Base-by-base conservation (phyloP, 805 yeast genomes). In the Candida parachauliodes region DNA sequence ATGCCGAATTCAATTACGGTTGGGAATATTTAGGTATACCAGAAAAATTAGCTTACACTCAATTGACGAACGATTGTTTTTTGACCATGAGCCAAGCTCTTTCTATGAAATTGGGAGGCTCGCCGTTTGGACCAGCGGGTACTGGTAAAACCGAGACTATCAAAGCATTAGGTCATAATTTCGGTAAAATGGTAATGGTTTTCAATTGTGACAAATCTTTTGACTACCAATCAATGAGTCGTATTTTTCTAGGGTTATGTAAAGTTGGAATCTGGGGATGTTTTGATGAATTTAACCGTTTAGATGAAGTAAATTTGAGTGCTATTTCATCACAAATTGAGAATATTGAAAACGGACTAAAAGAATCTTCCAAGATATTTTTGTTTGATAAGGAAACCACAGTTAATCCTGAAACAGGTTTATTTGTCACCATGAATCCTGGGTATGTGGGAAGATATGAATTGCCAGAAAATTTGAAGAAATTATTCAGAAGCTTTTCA, bases 111-210 rank as follows among this genome's bases (percentile, higher is more conserved):
- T 64, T 79, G 7, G 98, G 98, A n/a, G 95, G 95, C 0, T 83
- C 95, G 1, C 83, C 95, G 1, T 79, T 83, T 57, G 98, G 98
- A 0, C 97, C 98, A 1, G 96, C 98, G 2, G 98, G 98, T 28
- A 91, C 98, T 0, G 98, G 98, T 46, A 91, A 91, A 54, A 91
- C 98, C 0, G 98, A 91, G 54, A 74, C 95, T 0, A 72, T 91
- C 18, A 91, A 91, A 54, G 85, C 95, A 0, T 63, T 89, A 21
- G 96, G 93, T 1, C 78, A 78, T 28, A 77, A 77, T 26, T 61
- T 91, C 6, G 98, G 98, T 6, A 72, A 78, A 41, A 76, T 79
- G 75, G 96, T 88, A 0, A 56, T 84, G 8, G 96, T 91, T 0
- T 89, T 91, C 57, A 82, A 88, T 53, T 91, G 98, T 63, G 98